Conservation (phyloP, 495 filamentous ascomycete genomes). For the Podospora pseudoanserina region DNA sequence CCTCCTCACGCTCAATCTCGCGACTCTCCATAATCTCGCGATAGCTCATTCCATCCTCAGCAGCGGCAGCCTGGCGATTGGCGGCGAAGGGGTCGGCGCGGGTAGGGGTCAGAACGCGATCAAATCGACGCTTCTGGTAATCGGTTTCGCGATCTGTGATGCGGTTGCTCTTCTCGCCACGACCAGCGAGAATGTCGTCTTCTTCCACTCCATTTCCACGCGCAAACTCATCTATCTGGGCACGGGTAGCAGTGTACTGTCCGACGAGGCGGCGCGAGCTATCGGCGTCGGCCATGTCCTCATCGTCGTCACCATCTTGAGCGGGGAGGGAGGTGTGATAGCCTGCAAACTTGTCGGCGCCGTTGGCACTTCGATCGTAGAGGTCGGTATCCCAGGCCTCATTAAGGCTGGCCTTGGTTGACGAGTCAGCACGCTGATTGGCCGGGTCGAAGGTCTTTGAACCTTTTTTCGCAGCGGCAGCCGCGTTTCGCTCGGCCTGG, state of each 20-base stretch:
- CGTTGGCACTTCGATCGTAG: constrained; percentile 68
- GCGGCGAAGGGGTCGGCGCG: constrained; percentile 84
- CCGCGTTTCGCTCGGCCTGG: constrained; percentile 89
- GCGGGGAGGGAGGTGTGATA: constrained; percentile 87
- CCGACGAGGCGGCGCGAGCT: constrained; percentile 78
- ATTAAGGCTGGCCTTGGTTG: constrained; percentile 91
- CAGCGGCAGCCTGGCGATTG: constrained; percentile 63
- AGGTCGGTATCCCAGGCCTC: constrained; percentile 92
- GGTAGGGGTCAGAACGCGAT: constrained; percentile 82
- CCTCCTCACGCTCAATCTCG: constrained; percentile 92
- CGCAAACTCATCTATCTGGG: constrained; percentile 93
- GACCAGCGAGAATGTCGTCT: constrained; percentile 79
- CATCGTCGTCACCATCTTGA: constrained; percentile 73
- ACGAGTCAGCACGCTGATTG: constrained; percentile 82
- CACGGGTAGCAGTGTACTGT: constrained; percentile 90
- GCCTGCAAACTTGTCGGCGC: constrained; percentile 78
- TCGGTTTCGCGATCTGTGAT: constrained; percentile 93
- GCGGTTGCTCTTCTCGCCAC: constrained; percentile 79
- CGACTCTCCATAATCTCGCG: constrained; percentile 86
- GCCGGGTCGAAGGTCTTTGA: constrained; percentile 81
- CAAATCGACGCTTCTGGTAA: constrained; percentile 92
- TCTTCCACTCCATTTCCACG: constrained; percentile 80
- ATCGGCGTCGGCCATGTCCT: constrained; percentile 74
- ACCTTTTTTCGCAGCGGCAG: constrained; percentile 76
- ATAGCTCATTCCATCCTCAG: constrained; percentile 66